Conservation (phyloP, 164 flowering plant genomes). For the Nelumbo lutea region DNA sequence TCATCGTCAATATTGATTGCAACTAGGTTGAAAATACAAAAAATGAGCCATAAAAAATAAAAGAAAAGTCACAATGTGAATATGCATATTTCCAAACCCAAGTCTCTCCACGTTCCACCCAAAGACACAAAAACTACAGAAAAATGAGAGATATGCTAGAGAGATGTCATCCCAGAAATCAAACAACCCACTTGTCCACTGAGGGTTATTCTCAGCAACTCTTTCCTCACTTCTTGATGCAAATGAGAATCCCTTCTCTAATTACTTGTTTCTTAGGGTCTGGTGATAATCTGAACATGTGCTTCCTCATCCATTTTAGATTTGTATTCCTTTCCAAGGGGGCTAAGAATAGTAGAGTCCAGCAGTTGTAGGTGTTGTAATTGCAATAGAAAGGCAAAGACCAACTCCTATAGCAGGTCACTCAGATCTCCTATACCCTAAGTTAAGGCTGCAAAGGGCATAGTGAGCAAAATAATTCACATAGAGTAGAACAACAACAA, state of each 20-base stretch:
- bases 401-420: conserved; percentile 88
- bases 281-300: conserved; percentile 24
- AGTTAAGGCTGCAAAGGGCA: conserved; percentile 75
- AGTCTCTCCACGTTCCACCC: conserved; percentile 99
- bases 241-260: conserved; percentile 73
- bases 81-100: conserved; percentile 97
- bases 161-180: conserved; percentile 88
- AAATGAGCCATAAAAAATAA: conserved; percentile 81
- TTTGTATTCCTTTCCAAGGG: conserved; percentile 80
- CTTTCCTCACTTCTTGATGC: conserved; percentile 40
- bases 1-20: conserved; percentile 70
- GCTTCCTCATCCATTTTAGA: conserved; percentile 57
- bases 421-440: conserved; percentile 75
- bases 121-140: conserved; percentile 85
- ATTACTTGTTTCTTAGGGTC: conserved; percentile 25
- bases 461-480: conserved; percentile 85
- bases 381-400: conserved; percentile 63
- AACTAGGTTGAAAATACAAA: conserved; percentile 81
- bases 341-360: conserved; percentile 72
- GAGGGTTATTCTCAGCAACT: conserved; percentile 43
- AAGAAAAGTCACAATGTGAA: conserved; percentile 82
- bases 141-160: conserved; percentile 76
- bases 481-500: conserved; percentile 65
- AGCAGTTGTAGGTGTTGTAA: conserved; percentile 75
- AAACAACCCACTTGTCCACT: conserved; percentile 79